Percentiles rank a stretch among this genome's conserved stretches.
phyloP scores from a whole-genome alignment of 495 filamentous ascomycete genomes.

The Extremus antarcticus region DNA sequence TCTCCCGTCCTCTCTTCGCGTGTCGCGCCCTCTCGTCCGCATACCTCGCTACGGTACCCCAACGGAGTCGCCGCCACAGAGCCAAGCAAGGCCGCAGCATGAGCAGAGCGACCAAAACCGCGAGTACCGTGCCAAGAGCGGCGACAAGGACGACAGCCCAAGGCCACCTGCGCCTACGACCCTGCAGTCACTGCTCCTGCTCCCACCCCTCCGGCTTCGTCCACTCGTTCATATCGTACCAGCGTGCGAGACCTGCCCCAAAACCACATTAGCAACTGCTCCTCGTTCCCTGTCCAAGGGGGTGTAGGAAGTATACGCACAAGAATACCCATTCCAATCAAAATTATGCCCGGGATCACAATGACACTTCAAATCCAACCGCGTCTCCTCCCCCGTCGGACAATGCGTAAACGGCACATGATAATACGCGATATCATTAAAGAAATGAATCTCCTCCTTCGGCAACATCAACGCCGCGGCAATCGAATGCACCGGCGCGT shows the following conservation, averaged over 20 bases:
- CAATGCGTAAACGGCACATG: constrained; percentile 99
- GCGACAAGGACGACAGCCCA: constrained; percentile 1
- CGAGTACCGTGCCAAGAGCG: not conserved
- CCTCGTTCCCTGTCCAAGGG: not conserved
- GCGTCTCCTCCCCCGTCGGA: constrained; percentile 70
- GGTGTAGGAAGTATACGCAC: constrained; percentile 43
- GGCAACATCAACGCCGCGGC: constrained; percentile 73
- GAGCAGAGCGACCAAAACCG: not conserved
- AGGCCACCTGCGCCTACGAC: not conserved
- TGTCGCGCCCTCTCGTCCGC: constrained; percentile 47
- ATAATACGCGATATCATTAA: constrained; percentile 97
- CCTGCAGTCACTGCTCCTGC: constrained; percentile 1
- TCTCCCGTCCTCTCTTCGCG: constrained; percentile 60
- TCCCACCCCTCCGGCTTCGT: constrained; percentile 46
- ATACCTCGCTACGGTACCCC: constrained; percentile 71
- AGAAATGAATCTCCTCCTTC: constrained; percentile 94
- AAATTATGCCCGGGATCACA: constrained; percentile 96
- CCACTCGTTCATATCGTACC: constrained; percentile 67
- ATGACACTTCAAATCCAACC: constrained; percentile 74
- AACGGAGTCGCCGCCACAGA: constrained; percentile 58
- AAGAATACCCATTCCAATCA: constrained; percentile 96
- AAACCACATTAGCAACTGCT: not conserved
- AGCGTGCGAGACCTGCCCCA: constrained; percentile 62
- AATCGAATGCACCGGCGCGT: constrained; percentile 74
- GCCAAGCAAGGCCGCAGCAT: not conserved